Percentiles rank a stretch among this genome's conserved stretches.
phyloP scores from a whole-genome alignment of 345 rosid genomes.

The Gossypium anomalum region DNA sequence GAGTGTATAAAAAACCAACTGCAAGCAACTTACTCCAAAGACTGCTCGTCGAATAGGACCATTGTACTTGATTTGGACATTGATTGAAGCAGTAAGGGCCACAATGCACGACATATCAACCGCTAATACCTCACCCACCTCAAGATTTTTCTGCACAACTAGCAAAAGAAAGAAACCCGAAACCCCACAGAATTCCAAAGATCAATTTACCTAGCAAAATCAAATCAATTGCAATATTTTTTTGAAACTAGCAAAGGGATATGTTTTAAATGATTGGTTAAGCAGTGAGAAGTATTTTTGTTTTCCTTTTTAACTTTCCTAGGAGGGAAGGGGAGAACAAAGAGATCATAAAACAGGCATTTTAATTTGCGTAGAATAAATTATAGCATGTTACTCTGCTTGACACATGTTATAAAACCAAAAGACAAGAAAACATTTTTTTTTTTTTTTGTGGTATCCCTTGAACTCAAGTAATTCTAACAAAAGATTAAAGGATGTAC shows the following conservation, averaged over 20 bases:
- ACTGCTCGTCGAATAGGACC: constrained; percentile 79
- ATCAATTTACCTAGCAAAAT: constrained; percentile 10
- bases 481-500: background rate
- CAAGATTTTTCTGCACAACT: constrained; percentile 96
- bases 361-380: background rate
- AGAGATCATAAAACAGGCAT: background rate
- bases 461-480: background rate
- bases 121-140: constrained; percentile 76
- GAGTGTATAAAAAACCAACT: constrained; percentile 4
- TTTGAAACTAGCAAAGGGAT: background rate
- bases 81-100: constrained; percentile 63
- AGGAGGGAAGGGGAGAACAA: background rate
- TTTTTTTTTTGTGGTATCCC: background rate
- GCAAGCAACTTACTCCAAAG: constrained; percentile 60
- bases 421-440: background rate
- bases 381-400: background rate
- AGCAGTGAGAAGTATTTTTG: background rate
- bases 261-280: background rate
- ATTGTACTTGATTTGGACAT: constrained; percentile 78
- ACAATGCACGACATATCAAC: constrained; percentile 87
- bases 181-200: background rate
- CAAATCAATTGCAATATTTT: background rate
- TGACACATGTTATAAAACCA: background rate
- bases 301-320: background rate
- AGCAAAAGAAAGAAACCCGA: constrained; percentile 19